Evolutionary conservation across 1,284 basidiomycete genomes (phyloP), one percentile per base, ranked within the genome.

Genomic region (Austropuccinia psidii): DNA sequence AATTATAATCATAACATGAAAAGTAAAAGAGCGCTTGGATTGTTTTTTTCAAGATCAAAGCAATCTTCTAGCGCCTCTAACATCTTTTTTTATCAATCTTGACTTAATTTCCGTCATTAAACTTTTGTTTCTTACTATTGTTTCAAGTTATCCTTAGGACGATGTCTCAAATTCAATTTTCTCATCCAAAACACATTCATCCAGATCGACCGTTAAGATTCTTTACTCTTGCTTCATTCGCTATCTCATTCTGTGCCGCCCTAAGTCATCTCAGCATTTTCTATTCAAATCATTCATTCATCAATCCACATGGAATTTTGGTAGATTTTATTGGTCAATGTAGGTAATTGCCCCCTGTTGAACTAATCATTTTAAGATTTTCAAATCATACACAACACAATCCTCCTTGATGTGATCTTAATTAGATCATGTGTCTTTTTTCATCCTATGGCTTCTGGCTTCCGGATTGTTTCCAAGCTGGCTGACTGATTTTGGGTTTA

Each of bases 311-410:
- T 47, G 62, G 62, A 24, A 50, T 65, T n/a, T 33, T 65, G 43
- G 43, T 65, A 31, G 62, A 65, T 50, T 65, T 65, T 33, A 43
- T 65, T n/a, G 62, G 62, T n/a, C 47, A 47, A 65, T 65, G 43
- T 65, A 31, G 49, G n/a, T n/a, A n/a, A n/a, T n/a, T n/a, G n/a
- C n/a, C n/a, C n/a, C n/a, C n/a, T n/a, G n/a, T n/a, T n/a, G n/a
- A n/a, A n/a, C n/a, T n/a, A n/a, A n/a, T n/a, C n/a, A n/a, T n/a
- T n/a, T n/a, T n/a, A n/a, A n/a, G 58, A 15, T 9, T 13, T 8
- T 29, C 49, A n/a, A 19, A n/a, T 15, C 7, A 11, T 29, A 52
- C 29, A 39, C n/a, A 39, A 7, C 41, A 11, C 37, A 31, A 31
- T 33, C 0, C n/a, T 21, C 31, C 31, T 37, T n/a, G n/a, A n/a